Conservation (phyloP, 164 flowering plant genomes). For the Vitis amurensis region DNA sequence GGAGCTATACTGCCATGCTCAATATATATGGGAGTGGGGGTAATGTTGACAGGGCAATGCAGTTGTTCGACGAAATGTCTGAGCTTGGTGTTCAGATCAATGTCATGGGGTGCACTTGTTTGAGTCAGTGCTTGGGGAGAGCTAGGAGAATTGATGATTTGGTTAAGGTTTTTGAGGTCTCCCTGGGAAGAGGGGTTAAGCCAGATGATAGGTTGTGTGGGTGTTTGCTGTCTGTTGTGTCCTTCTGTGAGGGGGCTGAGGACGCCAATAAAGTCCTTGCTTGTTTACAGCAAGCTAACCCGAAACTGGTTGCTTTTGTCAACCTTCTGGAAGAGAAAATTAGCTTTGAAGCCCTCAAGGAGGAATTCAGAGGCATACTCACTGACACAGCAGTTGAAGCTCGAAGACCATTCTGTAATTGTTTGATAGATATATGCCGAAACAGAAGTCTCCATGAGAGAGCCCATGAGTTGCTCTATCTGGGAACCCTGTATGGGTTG, state of each 20-base stretch:
- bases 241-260: constrained; percentile 48
- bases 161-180: constrained; percentile 52
- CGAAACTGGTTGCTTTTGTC: constrained; percentile 55
- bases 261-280: constrained; percentile 57
- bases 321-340: constrained; percentile 37
- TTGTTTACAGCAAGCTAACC: constrained; percentile 65
- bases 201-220: constrained; percentile 91
- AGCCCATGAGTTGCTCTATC: constrained; percentile 79
- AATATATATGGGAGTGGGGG: constrained; percentile 86
- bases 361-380: constrained; percentile 58
- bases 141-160: constrained; percentile 70
- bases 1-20: constrained; percentile 90
- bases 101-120: constrained; percentile 90
- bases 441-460: constrained; percentile 51
- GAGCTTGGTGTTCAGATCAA: constrained; percentile 52
- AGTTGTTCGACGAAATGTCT: constrained; percentile 72
- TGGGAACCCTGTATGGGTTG: constrained; percentile 74
- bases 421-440: constrained; percentile 85
- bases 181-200: constrained; percentile 51
- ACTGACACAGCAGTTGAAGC: constrained; percentile 54
- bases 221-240: constrained; percentile 74
- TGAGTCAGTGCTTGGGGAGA: constrained; percentile 84
- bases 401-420: constrained; percentile 85
- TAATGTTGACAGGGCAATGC: constrained; percentile 70
- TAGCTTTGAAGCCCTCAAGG: constrained; percentile 50